Evolutionary conservation across 495 filamentous ascomycete genomes (phyloP).

Genomic region (Chaetomium tenue): DNA sequence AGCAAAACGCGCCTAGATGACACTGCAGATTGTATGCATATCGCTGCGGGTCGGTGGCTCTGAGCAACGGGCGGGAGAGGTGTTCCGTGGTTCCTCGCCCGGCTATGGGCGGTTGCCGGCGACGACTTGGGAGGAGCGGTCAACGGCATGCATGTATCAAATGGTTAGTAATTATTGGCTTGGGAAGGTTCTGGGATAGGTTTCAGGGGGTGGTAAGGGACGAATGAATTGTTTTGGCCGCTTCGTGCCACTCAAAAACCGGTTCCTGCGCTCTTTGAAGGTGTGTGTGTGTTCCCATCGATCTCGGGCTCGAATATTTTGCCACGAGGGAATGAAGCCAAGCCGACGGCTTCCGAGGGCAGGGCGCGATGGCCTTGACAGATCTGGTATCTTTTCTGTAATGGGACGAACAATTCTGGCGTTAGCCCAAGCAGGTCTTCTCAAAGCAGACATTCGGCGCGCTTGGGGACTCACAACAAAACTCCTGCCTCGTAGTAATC

Average conservation of each 20-base stretch:
- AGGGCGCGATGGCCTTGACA: too few species aligned
- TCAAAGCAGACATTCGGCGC: too few species aligned
- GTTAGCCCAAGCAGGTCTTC: too few species aligned
- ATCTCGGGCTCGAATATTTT: too few species aligned
- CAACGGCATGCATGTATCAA: constrained; percentile 6
- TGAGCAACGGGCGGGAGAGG: background rate
- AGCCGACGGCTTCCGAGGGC: too few species aligned
- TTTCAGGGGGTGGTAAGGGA: background rate
- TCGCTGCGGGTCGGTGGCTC: background rate
- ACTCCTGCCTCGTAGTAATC: too few species aligned
- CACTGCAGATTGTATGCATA: constrained; percentile 2
- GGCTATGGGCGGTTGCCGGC: background rate
- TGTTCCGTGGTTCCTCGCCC: background rate
- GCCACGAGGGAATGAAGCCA: too few species aligned
- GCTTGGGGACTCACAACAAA: too few species aligned
- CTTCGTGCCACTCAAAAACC: background rate
- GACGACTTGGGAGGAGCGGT: background rate
- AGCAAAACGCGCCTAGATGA: background rate
- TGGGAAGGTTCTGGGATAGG: background rate
- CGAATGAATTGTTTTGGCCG: background rate
- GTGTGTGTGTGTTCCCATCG: background rate
- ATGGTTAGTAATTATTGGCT: background rate
- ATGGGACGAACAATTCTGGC: too few species aligned
- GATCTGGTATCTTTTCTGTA: too few species aligned
- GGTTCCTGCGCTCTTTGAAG: background rate